Conservation (phyloP, 306 rosid genomes). For the Vicia villosa region DNA sequence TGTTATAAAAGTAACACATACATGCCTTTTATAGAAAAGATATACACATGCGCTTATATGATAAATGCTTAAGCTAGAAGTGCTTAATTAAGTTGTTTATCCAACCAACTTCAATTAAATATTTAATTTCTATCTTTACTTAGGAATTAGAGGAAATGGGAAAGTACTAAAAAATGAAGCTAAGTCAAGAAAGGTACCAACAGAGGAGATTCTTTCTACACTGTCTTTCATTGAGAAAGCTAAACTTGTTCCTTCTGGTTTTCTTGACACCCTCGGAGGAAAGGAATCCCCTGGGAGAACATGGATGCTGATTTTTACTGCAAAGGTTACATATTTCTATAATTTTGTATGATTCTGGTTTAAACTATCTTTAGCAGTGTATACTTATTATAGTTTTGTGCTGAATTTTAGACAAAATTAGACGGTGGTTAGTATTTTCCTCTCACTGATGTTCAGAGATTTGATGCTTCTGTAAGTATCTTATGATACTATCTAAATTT, state of each 20-base stretch:
- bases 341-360: background rate
- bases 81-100: background rate
- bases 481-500: conserved; percentile 31
- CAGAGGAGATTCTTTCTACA: conserved; percentile 73
- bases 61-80: no score
- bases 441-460: conserved; percentile 88
- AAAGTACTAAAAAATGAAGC: conserved; percentile 78
- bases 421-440: conserved; percentile 82
- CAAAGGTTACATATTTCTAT: conserved; percentile 53
- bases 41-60: no score
- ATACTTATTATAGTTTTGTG: conserved; percentile 35
- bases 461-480: conserved; percentile 85
- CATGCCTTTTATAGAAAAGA: no score
- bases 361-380: conserved; percentile 13
- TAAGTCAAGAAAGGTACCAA: conserved; percentile 64
- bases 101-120: background rate
- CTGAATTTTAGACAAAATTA: conserved; percentile 63
- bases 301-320: conserved; percentile 92
- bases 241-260: conserved; percentile 71
- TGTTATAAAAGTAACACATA: no score
- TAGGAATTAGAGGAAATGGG: conserved; percentile 81
- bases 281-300: conserved; percentile 88
- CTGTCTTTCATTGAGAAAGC: conserved; percentile 76
- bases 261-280: conserved; percentile 79
- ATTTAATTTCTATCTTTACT: conserved; percentile 35